Evolutionary conservation across 768 basidiomycete genomes (phyloP), one percentile per base, ranked within the genome.

Genomic region (Termitomyces sp.): DNA sequence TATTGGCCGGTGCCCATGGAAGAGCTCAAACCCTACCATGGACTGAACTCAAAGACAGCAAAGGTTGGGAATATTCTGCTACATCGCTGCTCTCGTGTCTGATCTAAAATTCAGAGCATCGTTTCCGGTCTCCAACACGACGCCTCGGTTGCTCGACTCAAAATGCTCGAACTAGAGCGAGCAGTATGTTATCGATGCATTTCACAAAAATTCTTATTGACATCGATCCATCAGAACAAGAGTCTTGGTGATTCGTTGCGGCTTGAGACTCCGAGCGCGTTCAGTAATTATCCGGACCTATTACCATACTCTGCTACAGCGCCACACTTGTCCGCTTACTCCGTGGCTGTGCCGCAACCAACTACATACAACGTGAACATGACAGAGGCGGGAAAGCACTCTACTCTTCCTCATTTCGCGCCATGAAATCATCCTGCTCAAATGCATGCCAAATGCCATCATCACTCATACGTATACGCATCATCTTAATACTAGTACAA

Each of bases 1-100:
- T 78, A 79, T 55, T 85, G 75, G 62, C 87, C 85, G 0, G 80
- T 89, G 39, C 73, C 77, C 1, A 76, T 77, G 56, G 74, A 79
- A 20, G 77, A 82, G 42, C 76, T 90, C 24, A 82, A 83, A 26
- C 79, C 81, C 1, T 87, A 84, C 67, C 83, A 77, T 51, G 88
- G 88, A 5, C 74, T 90, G n/a, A 88, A 90, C 65, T 83, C 81
- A 24, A 90, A 85, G 69, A 89, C 86, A 0, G 87, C 86, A 52
- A 90, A 88, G 79, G 88, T 87, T 34, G 34, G 7, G 1, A 0
- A 18, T 46, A 65, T 39, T 39, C 24, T 31, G 18, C 2, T 37
- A 2, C 34, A n/a, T 45, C 36, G 29, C 54, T 9, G 20, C 3
- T 26, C 12, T 8, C 16, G 46, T n/a, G 39, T 33, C 50, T 57